Evolutionary conservation across 768 basidiomycete genomes (phyloP).

Genomic region (Amanita polypyramis): DNA sequence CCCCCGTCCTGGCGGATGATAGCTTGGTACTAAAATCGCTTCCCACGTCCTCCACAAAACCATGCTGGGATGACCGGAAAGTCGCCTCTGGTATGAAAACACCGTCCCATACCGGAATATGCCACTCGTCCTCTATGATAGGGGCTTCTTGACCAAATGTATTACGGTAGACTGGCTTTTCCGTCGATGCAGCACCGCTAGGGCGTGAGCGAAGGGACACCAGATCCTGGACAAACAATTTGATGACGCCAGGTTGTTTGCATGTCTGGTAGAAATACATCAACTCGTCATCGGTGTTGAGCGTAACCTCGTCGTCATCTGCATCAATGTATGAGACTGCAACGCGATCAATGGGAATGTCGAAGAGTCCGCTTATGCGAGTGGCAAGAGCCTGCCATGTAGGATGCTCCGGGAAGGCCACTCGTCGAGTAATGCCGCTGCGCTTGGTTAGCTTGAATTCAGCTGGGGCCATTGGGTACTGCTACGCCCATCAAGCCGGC

Average conservation of each 20-base stretch:
- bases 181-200: constrained; percentile 19
- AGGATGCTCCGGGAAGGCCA: constrained; percentile 41
- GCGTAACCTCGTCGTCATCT: constrained; percentile 68
- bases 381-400: constrained; percentile 46
- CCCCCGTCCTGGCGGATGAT: background rate
- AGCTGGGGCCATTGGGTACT: constrained; percentile 13
- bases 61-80: constrained; percentile 2
- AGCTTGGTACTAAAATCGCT: constrained; percentile 1
- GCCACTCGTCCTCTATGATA: constrained; percentile 8
- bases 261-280: constrained; percentile 50
- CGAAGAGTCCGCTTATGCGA: constrained; percentile 40
- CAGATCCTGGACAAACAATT: constrained; percentile 58
- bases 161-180: constrained; percentile 1
- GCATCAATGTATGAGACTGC: constrained; percentile 64
- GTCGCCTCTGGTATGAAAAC: background rate
- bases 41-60: constrained; percentile 1
- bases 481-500: background rate
- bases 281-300: constrained; percentile 72
- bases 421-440: constrained; percentile 49
- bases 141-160: background rate
- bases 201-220: constrained; percentile 23
- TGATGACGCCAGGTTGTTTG: constrained; percentile 28
- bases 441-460: constrained; percentile 59
- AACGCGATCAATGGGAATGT: constrained; percentile 45
- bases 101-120: background rate